A percentile compares a stretch with the other conserved stretches of the same genome.
Conservation (phyloP, 495 filamentous ascomycete species). For the Thermochaetoides thermophila region DNA sequence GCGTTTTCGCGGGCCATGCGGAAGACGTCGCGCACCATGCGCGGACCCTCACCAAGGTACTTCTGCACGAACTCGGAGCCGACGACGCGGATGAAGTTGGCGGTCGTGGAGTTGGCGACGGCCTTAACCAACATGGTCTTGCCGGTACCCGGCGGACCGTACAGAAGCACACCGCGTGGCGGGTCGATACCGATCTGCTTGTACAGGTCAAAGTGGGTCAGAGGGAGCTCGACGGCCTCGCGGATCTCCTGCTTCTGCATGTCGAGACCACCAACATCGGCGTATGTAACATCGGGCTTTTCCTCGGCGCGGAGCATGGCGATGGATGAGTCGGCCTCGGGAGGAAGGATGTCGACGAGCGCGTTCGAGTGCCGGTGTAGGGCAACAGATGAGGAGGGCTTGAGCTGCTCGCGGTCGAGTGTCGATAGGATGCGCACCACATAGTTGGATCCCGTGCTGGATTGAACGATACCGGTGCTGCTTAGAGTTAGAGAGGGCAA, state of each 20-base stretch:
- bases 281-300: slow-evolving; percentile 97
- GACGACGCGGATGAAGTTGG: slow-evolving; percentile 95
- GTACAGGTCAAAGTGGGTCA: slow-evolving; percentile 96
- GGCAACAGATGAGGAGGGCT: slow-evolving; percentile 93
- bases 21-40: slow-evolving; percentile 99
- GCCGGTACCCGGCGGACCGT: slow-evolving; percentile 90
- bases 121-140: slow-evolving; percentile 99
- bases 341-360: slow-evolving; percentile 92
- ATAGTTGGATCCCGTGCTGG: slow-evolving; percentile 95
- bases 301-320: slow-evolving; percentile 93
- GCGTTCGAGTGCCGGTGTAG: slow-evolving; percentile 97
- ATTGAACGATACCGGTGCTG: slow-evolving; percentile 96
- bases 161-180: slow-evolving; percentile 87
- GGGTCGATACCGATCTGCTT: slow-evolving; percentile 98
- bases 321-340: slow-evolving; percentile 95
- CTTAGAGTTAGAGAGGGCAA: slow-evolving; percentile 2
- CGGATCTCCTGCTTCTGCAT: slow-evolving; percentile 99
- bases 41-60: slow-evolving; percentile 90
- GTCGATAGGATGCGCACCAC: slow-evolving; percentile 97
- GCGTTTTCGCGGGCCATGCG: slow-evolving; percentile 98
- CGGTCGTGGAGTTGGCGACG: slow-evolving; percentile 94
- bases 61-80: slow-evolving; percentile 98
- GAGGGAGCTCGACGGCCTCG: slow-evolving; percentile 88
- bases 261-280: slow-evolving; percentile 91
- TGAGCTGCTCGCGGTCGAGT: slow-evolving; percentile 92